Evolutionary conservation across 2,329 filamentous ascomycete genomes (phyloP), one percentile per base, ranked within the genome.

Genomic region (Fusarium anthophilum): DNA sequence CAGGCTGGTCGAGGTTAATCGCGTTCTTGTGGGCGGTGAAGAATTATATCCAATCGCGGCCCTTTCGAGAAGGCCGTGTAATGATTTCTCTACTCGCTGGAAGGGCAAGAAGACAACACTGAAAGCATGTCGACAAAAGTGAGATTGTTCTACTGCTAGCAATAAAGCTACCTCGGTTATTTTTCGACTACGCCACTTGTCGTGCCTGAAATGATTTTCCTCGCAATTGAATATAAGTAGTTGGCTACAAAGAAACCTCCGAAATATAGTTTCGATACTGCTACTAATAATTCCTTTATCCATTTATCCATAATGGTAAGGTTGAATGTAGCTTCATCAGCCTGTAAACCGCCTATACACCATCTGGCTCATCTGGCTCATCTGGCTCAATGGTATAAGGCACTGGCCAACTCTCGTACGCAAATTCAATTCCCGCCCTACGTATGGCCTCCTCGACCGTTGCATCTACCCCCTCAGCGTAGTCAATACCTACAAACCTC

Each of bases 211-310:
- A 8, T 39, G 38, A 22, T 3, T 13, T 13, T 39, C 20, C 38
- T 39, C 8, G 8, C 7, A n/a, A 43, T 43, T 43, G 14, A 17
- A 15, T 17, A 11, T 11, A n/a, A n/a, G 6, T 11, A 2, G 14
- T 43, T 10, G 2, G n/a, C 3, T 43, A 15, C 8, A 6, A 11
- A 11, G 3, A n/a, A n/a, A 3, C 3, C 3, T n/a, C 22, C 1
- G 22, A 11, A 24, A 15, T 17, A 43, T 24, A 17, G 9, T 43
- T 43, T 6, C 13, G 14, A 24, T 15, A n/a, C 41, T 43, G 22
- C 15, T n/a, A 43, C 14, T n/a, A 5, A 43, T 24, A 5, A 17
- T 14, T 43, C 8, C 7, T 43, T n/a, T 17, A 6, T n/a, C 14
- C 4, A 1, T 22, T 3, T 3, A 22, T 13, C 11, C 12, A 39